Conservation (phyloP, 805 yeast genomes). For the Kodamaea fukazawae region DNA sequence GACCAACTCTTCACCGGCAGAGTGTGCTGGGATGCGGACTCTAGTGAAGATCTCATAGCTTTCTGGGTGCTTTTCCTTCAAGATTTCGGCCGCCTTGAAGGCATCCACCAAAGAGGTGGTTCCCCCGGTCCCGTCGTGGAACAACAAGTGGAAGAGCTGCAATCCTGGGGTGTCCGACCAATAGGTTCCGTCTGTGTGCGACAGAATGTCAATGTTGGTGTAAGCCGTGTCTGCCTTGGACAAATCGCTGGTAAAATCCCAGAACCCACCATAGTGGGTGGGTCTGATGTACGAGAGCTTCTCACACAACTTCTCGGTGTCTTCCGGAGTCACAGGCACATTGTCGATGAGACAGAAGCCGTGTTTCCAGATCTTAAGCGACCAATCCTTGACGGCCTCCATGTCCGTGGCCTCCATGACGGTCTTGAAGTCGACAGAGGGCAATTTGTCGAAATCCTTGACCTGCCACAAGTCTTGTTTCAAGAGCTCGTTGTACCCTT, state of each 20-base stretch:
- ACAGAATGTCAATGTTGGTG: slow-evolving; percentile 60
- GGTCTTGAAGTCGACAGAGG: slow-evolving; percentile 46
- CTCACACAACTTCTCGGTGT: slow-evolving; percentile 55
- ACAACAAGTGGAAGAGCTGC: slow-evolving; percentile 63
- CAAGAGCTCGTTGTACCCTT: slow-evolving; percentile 29
- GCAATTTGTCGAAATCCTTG: slow-evolving; percentile 38
- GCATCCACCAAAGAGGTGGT: slow-evolving; percentile 67
- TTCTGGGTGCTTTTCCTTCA: slow-evolving; percentile 47
- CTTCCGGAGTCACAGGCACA: slow-evolving; percentile 59
- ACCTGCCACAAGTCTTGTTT: slow-evolving; percentile 45
- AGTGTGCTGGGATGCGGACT: slow-evolving; percentile 62
- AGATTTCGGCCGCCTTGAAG: slow-evolving; percentile 53
- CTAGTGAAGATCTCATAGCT: slow-evolving; percentile 49
- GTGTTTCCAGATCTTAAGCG: slow-evolving; percentile 48
- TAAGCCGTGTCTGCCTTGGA: slow-evolving; percentile 70
- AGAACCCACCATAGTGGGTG: slow-evolving; percentile 77
- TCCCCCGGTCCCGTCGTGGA: slow-evolving; percentile 67
- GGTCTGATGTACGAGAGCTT: slow-evolving; percentile 58
- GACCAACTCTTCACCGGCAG: slow-evolving; percentile 67
- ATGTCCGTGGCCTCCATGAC: slow-evolving; percentile 38
- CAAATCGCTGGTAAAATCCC: slow-evolving; percentile 73
- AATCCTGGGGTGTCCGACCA: slow-evolving; percentile 73
- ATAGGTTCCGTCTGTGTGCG: slow-evolving; percentile 74
- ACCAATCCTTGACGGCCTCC: slow-evolving; percentile 53
- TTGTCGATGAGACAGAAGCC: slow-evolving; percentile 63